A percentile compares a stretch with the other conserved stretches of the same genome.
These are phyloP conservation scores for Thalassiosira livingstoniorum DNA, from an alignment of 352 stramenopile genomes.

Conservation along the genomic window DNA sequence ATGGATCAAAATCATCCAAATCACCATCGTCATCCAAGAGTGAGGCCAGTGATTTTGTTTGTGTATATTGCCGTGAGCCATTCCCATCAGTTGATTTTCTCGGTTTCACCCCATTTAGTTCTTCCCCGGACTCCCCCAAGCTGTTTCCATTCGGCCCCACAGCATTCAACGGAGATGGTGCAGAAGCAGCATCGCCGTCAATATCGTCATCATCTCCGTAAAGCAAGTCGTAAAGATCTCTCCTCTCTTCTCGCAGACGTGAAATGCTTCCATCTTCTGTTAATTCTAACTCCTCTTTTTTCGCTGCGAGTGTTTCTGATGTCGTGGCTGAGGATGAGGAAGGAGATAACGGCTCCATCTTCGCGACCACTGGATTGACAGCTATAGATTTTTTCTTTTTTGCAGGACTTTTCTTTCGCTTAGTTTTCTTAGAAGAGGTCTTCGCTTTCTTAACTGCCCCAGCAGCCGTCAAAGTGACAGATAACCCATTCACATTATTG, in stretches of 20 bases:
- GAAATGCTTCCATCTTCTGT: slow-evolving; percentile 66
- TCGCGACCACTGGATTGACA: slow-evolving; percentile 1
- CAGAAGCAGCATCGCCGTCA: slow-evolving; percentile 11
- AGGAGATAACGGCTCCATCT: slow-evolving; percentile 27
- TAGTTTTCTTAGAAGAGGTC: slow-evolving; percentile 25
- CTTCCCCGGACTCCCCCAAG: not conserved
- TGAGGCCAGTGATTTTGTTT: slow-evolving; percentile 10
- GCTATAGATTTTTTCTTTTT: slow-evolving; percentile 22
- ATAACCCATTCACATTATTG: not conserved
- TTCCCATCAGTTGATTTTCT: not conserved
- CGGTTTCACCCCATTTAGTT: not conserved
- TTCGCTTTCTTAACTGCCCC: slow-evolving; percentile 7
- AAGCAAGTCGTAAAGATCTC: slow-evolving; percentile 81
- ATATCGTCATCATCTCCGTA: slow-evolving; percentile 76
- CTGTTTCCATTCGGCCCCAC: not conserved
- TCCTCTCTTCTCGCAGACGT: slow-evolving; percentile 71
- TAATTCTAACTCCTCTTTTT: slow-evolving; percentile 41
- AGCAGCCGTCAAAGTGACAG: not conserved
- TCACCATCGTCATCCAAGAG: slow-evolving; percentile 65
- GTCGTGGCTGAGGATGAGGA: slow-evolving; percentile 6
- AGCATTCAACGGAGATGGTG: not conserved
- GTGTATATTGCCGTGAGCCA: not conserved
- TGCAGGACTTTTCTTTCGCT: slow-evolving; percentile 10
- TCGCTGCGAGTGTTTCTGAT: slow-evolving; percentile 4
- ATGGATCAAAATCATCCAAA: slow-evolving; percentile 81